Conservation (phyloP, 441 rosid genomes). For the Populus hybrid region DNA sequence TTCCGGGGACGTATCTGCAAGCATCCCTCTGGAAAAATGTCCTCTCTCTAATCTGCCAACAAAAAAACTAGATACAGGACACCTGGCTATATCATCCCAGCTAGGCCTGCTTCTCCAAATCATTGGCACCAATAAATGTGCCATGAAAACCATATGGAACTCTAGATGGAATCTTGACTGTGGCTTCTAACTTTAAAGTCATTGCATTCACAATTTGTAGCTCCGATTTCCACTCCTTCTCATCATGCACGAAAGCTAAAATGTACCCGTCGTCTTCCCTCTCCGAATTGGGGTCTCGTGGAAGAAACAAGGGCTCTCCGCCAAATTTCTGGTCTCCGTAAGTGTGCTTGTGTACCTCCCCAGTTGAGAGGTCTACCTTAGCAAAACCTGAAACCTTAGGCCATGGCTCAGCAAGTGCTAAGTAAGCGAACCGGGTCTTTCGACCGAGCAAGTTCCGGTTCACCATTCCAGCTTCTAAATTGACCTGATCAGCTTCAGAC, state of each 20-base stretch:
- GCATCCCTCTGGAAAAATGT: conserved; percentile 42
- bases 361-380: conserved; percentile 63
- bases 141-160: conserved; percentile 95
- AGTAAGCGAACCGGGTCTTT: conserved; percentile 57
- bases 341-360: conserved; percentile 43
- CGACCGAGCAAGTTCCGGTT: conserved; percentile 63
- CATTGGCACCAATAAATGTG: conserved; percentile 55
- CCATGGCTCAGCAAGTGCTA: conserved; percentile 89
- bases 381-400: conserved; percentile 90
- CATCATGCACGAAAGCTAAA: conserved; percentile 68
- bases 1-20: conserved; percentile 42
- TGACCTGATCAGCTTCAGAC: conserved; percentile 40
- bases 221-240: conserved; percentile 59
- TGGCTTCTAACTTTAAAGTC: conserved; percentile 53
- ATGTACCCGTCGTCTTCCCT: conserved; percentile 61
- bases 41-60: conserved; percentile 1
- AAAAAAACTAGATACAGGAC: background rate
- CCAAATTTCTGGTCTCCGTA: conserved; percentile 67
- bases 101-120: conserved; percentile 49
- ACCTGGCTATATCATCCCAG: background rate
- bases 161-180: conserved; percentile 67
- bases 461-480: conserved; percentile 91
- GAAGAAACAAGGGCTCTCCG: conserved; percentile 76
- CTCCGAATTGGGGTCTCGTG: conserved; percentile 22
- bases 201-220: conserved; percentile 59